Base-by-base conservation (phyloP, 371 early-diverging fungal species). In the Rhizomucor miehei region DNA sequence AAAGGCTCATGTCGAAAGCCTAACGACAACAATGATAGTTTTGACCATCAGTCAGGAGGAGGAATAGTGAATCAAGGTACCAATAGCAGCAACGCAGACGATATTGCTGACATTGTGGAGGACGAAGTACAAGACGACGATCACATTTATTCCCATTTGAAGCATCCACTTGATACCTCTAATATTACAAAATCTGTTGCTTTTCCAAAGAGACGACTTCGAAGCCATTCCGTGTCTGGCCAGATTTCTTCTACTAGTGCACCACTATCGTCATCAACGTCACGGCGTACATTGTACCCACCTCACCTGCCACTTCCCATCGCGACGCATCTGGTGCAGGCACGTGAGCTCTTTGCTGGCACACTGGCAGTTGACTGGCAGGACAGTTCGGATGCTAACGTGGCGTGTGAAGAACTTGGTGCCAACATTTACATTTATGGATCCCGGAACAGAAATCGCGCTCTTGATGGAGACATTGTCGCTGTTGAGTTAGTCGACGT, bases 391-490 rank as follows among this genome's bases (percentile, higher is more conserved):
- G 87, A 90, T 52, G 87, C 88, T 19, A 85, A 89, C 66, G 89
- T 89, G 6, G 74, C 77, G 9, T 75, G 73, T 57, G 70, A 73
- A 13, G 46, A 44, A 8, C 52, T 74, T 14, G 74, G 67, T 1
- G 24, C 50, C 11, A 84, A 88, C 54, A 74, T 87, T 10, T 82
- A 77, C 57, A 81, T 90, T 12, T 71, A 65, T 45, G 86, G 87
- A 13, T 62, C 70, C 16, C 54, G 47, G 10, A 58, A 70, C 36
- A 85, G 89, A 40, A 92, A 92, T 62, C 84, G 93, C n/a, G 90
- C 91, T 1, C 61, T 91, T 14, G 84, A 89, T 6, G 89, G 89
- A 11, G 93, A 92, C 46, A 50, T 74, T 0, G 93, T 92, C 5
- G 79, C 79, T 11, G 69, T 92, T 3, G 57, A 66, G 49, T 51